Evolutionary conservation across 805 yeast species (phyloP).

Genomic region (Sungouiozyma intestinalis): DNA sequence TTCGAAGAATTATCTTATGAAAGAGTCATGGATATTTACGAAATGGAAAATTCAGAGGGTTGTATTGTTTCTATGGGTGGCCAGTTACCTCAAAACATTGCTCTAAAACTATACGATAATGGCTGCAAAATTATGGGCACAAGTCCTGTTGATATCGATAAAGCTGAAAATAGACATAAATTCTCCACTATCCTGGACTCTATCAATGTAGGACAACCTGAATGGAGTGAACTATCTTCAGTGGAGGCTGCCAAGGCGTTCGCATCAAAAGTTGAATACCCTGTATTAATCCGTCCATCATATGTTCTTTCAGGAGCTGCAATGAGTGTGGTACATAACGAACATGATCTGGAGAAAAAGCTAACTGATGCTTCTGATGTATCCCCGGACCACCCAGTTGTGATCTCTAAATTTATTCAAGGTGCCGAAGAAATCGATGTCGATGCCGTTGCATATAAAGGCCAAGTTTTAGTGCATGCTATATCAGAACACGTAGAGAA

Average conservation of each 20-base stretch:
- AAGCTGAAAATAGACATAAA: conserved; percentile 97
- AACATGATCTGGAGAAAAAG: conserved; percentile 71
- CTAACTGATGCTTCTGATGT: conserved; percentile 83
- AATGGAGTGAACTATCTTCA: conserved; percentile 92
- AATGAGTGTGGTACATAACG: conserved; percentile 82
- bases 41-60: conserved; percentile 79
- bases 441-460: conserved; percentile 90
- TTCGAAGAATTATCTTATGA: conserved; percentile 92
- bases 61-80: conserved; percentile 97
- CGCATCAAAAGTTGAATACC: conserved; percentile 82
- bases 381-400: conserved; percentile 95
- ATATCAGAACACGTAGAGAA: conserved; percentile 96
- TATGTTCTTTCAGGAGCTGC: conserved; percentile 98
- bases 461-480: conserved; percentile 85
- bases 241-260: conserved; percentile 74
- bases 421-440: conserved; percentile 96
- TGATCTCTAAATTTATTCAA: conserved; percentile 88
- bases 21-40: conserved; percentile 95
- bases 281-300: conserved; percentile 95
- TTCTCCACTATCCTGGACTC: conserved; percentile 90
- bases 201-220: conserved; percentile 91
- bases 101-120: conserved; percentile 63
- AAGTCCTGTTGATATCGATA: conserved; percentile 87
- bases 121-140: conserved; percentile 92
- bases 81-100: conserved; percentile 95